Conservation (phyloP, 805 yeast species). For the Ogataea degrootiae region DNA sequence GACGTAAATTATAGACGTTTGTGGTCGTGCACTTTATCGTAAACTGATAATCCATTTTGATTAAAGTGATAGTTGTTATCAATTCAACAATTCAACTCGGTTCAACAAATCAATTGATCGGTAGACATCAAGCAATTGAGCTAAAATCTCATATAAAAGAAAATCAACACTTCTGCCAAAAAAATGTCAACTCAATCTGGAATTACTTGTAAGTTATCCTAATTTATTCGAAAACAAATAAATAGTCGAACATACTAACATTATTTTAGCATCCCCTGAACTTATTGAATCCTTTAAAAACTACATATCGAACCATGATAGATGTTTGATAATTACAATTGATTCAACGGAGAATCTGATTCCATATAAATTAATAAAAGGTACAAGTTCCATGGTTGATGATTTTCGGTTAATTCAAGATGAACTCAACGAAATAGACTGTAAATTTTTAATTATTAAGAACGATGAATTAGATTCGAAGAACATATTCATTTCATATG, state of each 20-base stretch:
- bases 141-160: too few relatives aligned
- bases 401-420: conserved; percentile 34
- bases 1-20: too few relatives aligned
- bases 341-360: conserved; percentile 25
- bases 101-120: too few relatives aligned
- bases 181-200: conserved; percentile 67
- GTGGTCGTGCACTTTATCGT: too few relatives aligned
- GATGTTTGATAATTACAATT: conserved; percentile 28
- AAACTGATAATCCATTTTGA: too few relatives aligned
- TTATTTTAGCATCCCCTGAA: conserved; percentile 33
- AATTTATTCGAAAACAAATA: conserved; percentile 4
- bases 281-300: conserved; percentile 42
- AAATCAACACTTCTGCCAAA: too few relatives aligned
- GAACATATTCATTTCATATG: conserved; percentile 70
- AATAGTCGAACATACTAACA: conserved; percentile 7
- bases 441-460: conserved; percentile 48
- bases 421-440: conserved; percentile 32
- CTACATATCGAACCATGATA: conserved; percentile 30
- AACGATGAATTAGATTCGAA: conserved; percentile 24
- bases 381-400: conserved; percentile 25
- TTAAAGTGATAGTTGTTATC: too few relatives aligned
- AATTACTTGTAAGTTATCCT: conserved; percentile 34
- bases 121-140: too few relatives aligned
- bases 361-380: conserved; percentile 30
- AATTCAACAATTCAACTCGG: too few relatives aligned